Base-by-base conservation (phyloP, 2,329 filamentous ascomycete genomes). In the Geosmithia morbida region DNA sequence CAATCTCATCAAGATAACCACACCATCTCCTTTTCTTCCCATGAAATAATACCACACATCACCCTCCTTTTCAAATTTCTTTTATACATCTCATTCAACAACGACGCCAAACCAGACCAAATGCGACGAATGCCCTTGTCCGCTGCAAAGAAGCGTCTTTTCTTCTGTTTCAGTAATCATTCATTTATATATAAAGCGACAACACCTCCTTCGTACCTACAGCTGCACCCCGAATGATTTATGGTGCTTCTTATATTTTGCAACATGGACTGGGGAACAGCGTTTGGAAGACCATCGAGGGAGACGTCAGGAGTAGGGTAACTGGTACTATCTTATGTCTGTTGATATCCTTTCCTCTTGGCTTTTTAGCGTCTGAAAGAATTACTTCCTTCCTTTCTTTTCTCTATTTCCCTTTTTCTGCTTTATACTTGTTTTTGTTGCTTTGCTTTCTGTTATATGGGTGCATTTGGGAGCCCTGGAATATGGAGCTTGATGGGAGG, bases 31-130 rank as follows among this genome's bases (percentile, higher is more conserved):
- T 66, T 22, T 76, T 77, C 51, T 69, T 74, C 0, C 80, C 81
- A 52, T 87, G 81, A 2, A 87, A 70, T 20, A 83, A 74, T 80
- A 82, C 83, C 72, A 87, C 75, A 52, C 78, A 78, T 0, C 83
- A 83, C 33, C 11, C 11, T 37, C 33, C 13, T 37, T 37, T 37
- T 13, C 33, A 37, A 37, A 13, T 37, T 11, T 11, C 33, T 7
- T 37, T 37, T 16, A 13, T 11, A 37, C 33, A 13, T 37, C 33
- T 11, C 33, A 13, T 7, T 37, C 33, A 37, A 37, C 33, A 37
- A 37, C 14, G 14, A 37, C 33, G 14, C 6, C 33, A 37, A 37
- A 13, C n/a, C 11, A 37, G 11, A 11, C 6, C 33, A 37, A 37
- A 37, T 37, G 13, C 13, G 13, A 37, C 33, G 11, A 30, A 30